Evolutionary conservation across 345 rosid genomes (phyloP).

Genomic region (Melastoma malabathricum): DNA sequence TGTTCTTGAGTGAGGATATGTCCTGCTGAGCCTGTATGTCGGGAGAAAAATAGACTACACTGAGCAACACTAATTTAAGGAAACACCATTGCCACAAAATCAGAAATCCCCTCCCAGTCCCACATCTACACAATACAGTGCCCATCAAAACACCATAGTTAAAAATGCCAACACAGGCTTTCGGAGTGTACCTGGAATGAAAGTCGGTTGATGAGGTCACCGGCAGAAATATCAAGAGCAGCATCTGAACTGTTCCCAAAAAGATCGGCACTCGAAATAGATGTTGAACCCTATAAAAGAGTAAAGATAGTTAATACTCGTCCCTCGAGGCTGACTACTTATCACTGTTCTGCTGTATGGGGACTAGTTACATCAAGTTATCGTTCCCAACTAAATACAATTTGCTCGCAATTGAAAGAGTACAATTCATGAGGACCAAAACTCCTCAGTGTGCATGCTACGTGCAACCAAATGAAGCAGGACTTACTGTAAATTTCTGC

Average conservation of each 20-base stretch:
- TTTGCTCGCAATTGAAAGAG: too few relatives aligned
- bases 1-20: constrained; percentile 65
- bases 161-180: too few relatives aligned
- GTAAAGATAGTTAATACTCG: background rate
- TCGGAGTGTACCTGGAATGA: constrained; percentile 62
- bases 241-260: constrained; percentile 49
- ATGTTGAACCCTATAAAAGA: constrained; percentile 53
- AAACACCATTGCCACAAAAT: too few relatives aligned
- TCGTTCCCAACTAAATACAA: too few relatives aligned
- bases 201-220: constrained; percentile 72
- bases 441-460: too few relatives aligned
- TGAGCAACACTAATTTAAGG: background rate
- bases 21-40: constrained; percentile 75
- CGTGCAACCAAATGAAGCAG: background rate
- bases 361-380: too few relatives aligned
- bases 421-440: too few relatives aligned
- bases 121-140: too few relatives aligned
- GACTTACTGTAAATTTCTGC: constrained; percentile 79
- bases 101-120: too few relatives aligned
- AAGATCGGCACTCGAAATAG: constrained; percentile 94
- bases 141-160: too few relatives aligned
- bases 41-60: background rate
- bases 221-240: constrained; percentile 52
- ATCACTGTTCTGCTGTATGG: too few relatives aligned
- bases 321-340: too few relatives aligned